Evolutionary conservation across 352 stramenopile species (phyloP), one percentile per base, ranked within the genome.

Genomic region (Aphanomyces cochlioides): DNA sequence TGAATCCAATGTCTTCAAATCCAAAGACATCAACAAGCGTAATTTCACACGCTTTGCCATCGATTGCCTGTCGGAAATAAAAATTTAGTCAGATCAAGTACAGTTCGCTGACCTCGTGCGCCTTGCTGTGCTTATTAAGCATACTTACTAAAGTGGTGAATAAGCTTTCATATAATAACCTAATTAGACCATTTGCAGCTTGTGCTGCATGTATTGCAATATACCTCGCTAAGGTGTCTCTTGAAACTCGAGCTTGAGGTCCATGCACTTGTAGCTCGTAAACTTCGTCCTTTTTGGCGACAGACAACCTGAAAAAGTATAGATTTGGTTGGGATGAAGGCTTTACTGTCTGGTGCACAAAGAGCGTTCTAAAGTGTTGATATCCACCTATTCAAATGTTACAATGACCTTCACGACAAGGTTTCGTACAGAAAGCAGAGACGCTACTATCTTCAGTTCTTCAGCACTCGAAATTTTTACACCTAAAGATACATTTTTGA

Each of bases 11-110:
- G 60, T 84, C 79, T 74, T 93, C 85, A 54, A 90, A 93, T 0
- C 85, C 85, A 67, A 90, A 91, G 41, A 91, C 75, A 37, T 93
- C 85, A 43, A 93, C 68, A 3, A 93, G 76, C n/a, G 84, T 75
- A 3, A 92, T 43, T 37, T 67, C 53, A 7, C 75, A 67, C 15
- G 74, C 19, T 38, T 63, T 28, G 10, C 43, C 43, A n/a, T 50
- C 10, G 17, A n/a, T 50, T 50, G 10, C 43, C 43, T 50, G 17
- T 28, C 28, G 28, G 28, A 28, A 28, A 28, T 28, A 28, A 2
- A 28, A 28, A 28, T 28, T 28, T 28, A 28, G 28, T 28, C 28
- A 28, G 28, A 28, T 28, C 28, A 28, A 28, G 28, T 28, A 28
- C 28, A 28, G 28, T 28, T 28, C 1, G 28, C 28, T 28, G 28